Evolutionary conservation across 805 yeast genomes (phyloP).

Genomic region (Suhomyces sp.): DNA sequence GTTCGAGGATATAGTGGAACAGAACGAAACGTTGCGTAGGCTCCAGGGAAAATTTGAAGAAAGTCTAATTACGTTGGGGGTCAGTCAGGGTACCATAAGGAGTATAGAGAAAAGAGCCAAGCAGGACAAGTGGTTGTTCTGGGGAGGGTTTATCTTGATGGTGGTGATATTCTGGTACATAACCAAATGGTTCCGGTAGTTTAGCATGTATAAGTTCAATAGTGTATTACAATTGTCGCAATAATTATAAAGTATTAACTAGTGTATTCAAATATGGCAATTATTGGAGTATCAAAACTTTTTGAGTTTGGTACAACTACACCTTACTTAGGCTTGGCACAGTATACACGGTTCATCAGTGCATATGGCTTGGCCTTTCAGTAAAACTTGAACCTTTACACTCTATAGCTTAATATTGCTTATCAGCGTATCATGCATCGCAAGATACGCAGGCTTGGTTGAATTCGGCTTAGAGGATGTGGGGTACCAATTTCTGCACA

Average conservation of each 20-base stretch:
- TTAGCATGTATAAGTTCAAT: not conserved
- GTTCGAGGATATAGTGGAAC: constrained; percentile 81
- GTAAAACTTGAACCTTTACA: not conserved
- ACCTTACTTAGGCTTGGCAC: not conserved
- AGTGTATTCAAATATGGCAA: no score
- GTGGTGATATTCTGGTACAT: constrained; percentile 67
- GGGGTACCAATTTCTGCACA: not conserved
- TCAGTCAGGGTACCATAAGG: constrained; percentile 79
- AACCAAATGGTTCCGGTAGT: constrained; percentile 57
- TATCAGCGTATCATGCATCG: not conserved
- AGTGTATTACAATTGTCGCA: not conserved
- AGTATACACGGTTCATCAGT: not conserved
- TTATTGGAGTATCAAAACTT: not conserved
- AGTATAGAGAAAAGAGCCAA: constrained; percentile 76
- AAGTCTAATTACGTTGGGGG: constrained; percentile 77
- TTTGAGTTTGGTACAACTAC: no score
- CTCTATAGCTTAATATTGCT: not conserved
- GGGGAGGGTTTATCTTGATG: constrained; percentile 64
- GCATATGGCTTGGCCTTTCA: not conserved
- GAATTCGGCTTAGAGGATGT: not conserved
- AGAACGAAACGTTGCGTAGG: constrained; percentile 65
- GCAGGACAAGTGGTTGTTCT: constrained; percentile 85
- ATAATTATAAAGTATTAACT: no score
- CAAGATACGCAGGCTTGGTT: not conserved
- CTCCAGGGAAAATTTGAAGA: constrained; percentile 64